Base-by-base conservation (phyloP, 331 rosid genomes). In the Arachis monticola region DNA sequence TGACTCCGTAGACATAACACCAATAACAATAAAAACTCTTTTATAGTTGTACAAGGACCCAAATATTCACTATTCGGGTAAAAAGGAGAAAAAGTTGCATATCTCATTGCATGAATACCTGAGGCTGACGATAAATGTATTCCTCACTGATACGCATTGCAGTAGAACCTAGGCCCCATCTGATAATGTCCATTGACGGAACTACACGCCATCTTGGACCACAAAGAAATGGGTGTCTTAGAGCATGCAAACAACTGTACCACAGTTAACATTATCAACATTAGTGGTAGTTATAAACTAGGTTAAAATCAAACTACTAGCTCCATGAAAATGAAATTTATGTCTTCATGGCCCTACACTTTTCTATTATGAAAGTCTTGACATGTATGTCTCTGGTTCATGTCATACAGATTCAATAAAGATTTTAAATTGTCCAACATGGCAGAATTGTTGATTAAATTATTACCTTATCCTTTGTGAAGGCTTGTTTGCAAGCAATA, bases 131-230 rank as follows among this genome's bases (percentile, higher is more conserved):
- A 76, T 94, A 94, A 55, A 94, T 94, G 80, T 94, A 94, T 75
- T 94, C 99, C 85, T 92, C 99, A 7, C 92, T 86, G 76, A 94
- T 94, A 69, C 96, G 89, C 63, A 87, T 83, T 44, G 91, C 93
- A 69, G 99, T 94, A 70, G 96, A 91, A 52, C 99, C 99, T 38
- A 94, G 93, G 76, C 99, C 95, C 99, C 99, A 92, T 87, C 99
- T 87, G 73, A 94, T 86, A 56, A 92, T 77, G 69, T 90, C 96
- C 88, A 90, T 78, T 47, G 99, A 94, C 55, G 93, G 93, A 59
- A 90, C 87, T 62, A 94, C 86, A 77, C 97, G 92, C 99, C 99
- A 94, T 85, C 92, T 88, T 73, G 99, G 99, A 8, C 97, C 99
- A 72, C 99, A 94, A 8, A 94, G 95, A 79, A 94, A 94, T 40